Conservation (phyloP, 75 land plant species). For the Adiantum capillusveneris region DNA sequence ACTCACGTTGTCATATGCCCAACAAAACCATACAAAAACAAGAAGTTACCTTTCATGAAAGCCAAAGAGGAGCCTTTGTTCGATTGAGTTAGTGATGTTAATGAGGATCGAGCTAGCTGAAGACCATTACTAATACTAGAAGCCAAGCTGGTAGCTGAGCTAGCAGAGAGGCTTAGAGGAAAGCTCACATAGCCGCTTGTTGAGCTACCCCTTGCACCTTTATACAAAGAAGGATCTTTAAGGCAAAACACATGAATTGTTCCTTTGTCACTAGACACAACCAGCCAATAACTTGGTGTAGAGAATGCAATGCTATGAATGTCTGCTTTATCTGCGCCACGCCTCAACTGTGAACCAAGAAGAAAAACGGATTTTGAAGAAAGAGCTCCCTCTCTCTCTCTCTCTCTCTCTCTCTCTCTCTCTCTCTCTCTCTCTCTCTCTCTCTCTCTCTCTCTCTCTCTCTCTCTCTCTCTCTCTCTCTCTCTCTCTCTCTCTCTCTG, state of each 20-base stretch:
- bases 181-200: not conserved
- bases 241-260: constrained; percentile 15
- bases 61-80: constrained; percentile 14
- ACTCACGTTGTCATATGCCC: no score
- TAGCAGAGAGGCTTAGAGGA: not conserved
- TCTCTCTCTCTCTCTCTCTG: no score
- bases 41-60: constrained; percentile 13
- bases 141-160: not conserved
- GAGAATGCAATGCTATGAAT: constrained; percentile 21
- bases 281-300: constrained; percentile 7
- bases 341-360: not conserved
- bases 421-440: not conserved
- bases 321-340: constrained; percentile 10
- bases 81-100: not conserved
- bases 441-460: no score
- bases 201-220: not conserved
- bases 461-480: no score
- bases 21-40: no score
- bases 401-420: not conserved
- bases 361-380: no score
- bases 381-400: not conserved
- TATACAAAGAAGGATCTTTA: not conserved
- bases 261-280: constrained; percentile 22
- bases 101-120: constrained; percentile 12
- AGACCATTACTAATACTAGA: constrained; percentile 5